Percentiles rank a stretch among this genome's conserved stretches.
Evolutionary conservation across 1,284 basidiomycete genomes (phyloP).

Genomic region (Cryptococcus sp.): DNA sequence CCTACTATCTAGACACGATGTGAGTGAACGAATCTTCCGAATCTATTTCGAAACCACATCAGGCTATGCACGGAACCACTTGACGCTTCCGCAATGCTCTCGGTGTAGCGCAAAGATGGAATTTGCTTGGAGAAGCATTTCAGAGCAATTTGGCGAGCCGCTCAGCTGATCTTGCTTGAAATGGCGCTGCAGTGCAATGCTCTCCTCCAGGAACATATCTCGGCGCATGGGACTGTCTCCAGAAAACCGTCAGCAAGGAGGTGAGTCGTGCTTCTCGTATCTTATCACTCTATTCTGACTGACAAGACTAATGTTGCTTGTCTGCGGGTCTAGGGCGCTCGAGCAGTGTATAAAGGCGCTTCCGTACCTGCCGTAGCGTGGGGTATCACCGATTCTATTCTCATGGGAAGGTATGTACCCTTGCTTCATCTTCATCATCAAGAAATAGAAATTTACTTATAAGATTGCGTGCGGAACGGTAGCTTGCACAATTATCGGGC

Average conservation of each 20-base stretch:
- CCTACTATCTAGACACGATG: constrained; percentile 31
- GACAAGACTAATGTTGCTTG: not conserved
- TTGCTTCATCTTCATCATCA: not conserved
- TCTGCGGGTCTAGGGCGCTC: constrained; percentile 31
- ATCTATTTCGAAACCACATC: no score
- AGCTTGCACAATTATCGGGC: constrained; percentile 53
- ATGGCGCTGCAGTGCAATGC: constrained; percentile 42
- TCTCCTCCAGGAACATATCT: constrained; percentile 46
- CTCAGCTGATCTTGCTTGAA: constrained; percentile 3
- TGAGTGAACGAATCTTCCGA: constrained; percentile 8
- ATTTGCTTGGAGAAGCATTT: no score
- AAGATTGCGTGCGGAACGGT: not conserved
- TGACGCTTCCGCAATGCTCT: no score
- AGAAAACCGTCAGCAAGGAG: constrained; percentile 39
- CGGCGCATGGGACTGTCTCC: constrained; percentile 49
- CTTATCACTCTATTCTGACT: not conserved
- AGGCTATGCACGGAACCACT: no score
- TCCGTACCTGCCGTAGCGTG: constrained; percentile 52
- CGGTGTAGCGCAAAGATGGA: no score
- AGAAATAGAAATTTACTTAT: not conserved
- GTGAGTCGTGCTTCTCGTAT: constrained; percentile 17
- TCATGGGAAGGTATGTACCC: constrained; percentile 50
- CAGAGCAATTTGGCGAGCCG: no score
- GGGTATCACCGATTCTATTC: constrained; percentile 52
- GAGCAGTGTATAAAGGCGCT: constrained; percentile 53